These are phyloP conservation scores for Hygrophila difformis DNA, from an alignment of 257 asterid genomes.

Conservation along the genomic window DNA sequence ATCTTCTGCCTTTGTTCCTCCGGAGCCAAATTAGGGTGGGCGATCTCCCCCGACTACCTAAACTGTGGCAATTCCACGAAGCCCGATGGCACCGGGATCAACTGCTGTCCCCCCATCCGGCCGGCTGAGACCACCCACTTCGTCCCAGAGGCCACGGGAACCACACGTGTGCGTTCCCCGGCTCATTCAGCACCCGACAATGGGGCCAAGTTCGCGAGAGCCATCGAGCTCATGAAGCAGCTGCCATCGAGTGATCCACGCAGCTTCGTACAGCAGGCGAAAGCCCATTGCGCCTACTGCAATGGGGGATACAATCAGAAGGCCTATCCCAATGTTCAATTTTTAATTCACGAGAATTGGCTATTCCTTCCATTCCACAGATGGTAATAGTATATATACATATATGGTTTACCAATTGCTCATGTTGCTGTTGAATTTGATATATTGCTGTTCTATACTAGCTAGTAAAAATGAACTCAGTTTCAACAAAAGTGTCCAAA, in stretches of 20 bases:
- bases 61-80: not conserved
- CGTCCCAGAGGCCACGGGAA: not conserved
- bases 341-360: conserved; percentile 13
- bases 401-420: too few species aligned
- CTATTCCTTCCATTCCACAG: conserved; percentile 23
- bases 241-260: conserved; percentile 11
- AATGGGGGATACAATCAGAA: conserved; percentile 8
- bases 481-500: too few species aligned
- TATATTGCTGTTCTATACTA: too few species aligned
- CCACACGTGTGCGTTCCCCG: conserved; percentile 7
- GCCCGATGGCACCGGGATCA: conserved; percentile 1
- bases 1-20: too few species aligned
- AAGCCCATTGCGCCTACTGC: conserved; percentile 23
- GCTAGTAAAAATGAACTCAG: too few species aligned
- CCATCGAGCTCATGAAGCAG: conserved; percentile 12
- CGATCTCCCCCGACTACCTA: conserved; percentile 2
- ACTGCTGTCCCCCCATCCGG: conserved; percentile 9
- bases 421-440: too few species aligned
- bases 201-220: conserved; percentile 7
- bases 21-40: not conserved
- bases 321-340: not conserved
- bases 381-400: too few species aligned
- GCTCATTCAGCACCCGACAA: conserved; percentile 5
- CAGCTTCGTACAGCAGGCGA: conserved; percentile 16
- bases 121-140: not conserved